Conservation (phyloP, 495 filamentous ascomycete species). For the Astrocystis sublimbata region DNA sequence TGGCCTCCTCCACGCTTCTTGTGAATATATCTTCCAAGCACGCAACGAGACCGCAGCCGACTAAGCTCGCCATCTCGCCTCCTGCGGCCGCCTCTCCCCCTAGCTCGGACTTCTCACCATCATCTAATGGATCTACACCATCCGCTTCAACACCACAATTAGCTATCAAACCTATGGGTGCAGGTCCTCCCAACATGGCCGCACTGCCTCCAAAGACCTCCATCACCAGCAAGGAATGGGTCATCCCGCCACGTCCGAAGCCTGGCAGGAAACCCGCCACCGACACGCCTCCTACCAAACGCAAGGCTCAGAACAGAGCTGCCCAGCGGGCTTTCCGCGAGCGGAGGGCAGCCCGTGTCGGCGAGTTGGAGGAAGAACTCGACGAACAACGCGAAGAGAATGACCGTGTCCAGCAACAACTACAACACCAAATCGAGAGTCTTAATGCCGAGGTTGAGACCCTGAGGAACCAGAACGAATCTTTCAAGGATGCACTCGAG, state of each 20-base stretch:
- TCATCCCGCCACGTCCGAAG: slow-evolving; percentile 83
- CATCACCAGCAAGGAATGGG: slow-evolving; percentile 81
- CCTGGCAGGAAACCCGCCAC: slow-evolving; percentile 92
- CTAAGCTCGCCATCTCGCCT: slow-evolving; percentile 34
- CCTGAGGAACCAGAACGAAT: slow-evolving; percentile 43
- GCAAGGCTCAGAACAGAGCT: slow-evolving; percentile 91
- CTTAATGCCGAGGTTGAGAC: slow-evolving; percentile 50
- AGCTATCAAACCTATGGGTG: slow-evolving; percentile 27
- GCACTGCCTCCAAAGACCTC: slow-evolving; percentile 38
- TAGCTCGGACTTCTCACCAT: slow-evolving; percentile 28
- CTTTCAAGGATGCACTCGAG: slow-evolving; percentile 45
- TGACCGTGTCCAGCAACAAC: slow-evolving; percentile 45
- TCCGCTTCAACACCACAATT: slow-evolving; percentile 27
- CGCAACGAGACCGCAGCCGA: slow-evolving; percentile 17
- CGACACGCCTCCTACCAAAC: slow-evolving; percentile 86
- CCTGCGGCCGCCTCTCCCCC: slow-evolving; percentile 31
- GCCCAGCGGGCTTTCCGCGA: slow-evolving; percentile 92
- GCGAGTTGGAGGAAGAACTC: slow-evolving; percentile 82
- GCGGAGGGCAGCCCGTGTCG: slow-evolving; percentile 76
- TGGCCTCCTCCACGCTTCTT: slow-evolving; percentile 26
- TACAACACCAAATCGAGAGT: slow-evolving; percentile 45
- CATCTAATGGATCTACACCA: slow-evolving; percentile 31
- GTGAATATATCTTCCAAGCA: slow-evolving; percentile 3
- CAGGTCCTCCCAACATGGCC: slow-evolving; percentile 9
- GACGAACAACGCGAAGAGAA: slow-evolving; percentile 59